Evolutionary conservation across 176 grass and related monocot species (phyloP), one percentile per base, ranked within the genome.

Genomic region (Carex kokanica): DNA sequence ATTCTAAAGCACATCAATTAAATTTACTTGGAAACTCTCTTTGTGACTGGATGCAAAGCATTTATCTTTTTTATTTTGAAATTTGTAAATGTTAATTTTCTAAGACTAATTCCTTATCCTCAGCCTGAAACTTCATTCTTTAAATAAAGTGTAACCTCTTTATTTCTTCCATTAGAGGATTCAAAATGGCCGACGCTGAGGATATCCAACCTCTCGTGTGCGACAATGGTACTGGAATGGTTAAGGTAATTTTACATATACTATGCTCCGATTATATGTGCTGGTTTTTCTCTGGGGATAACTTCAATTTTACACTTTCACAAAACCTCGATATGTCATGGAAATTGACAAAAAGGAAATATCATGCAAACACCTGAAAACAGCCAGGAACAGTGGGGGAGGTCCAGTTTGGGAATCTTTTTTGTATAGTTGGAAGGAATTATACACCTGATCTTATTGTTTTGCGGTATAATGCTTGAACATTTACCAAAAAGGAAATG

Each of bases 141-240:
- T 24, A 15, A 53, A 53, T 74, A 25, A 51, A 74, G 45, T 56
- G 10, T 62, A 63, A 41, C 40, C 31, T 63, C 18, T 5, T 31
- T 56, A 43, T 63, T 4, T 24, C 41, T 61, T 31, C 15, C 31
- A 24, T 74, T 62, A 13, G 27, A 61, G 34, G 21, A 43, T 8
- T 1, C 51, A 55, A 57, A 80, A 89, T 89, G 88, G 88, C 68
- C 2, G 88, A 89, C 47, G 71, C 61, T 1, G 88, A 89, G 52
- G 88, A 89, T 70, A 89, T 89, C 69, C 88, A 89, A 79, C 88
- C 88, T 3, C 84, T 88, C 25, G 87, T 88, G 55, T 88, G 87
- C 66, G 87, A 88, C 87, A 88, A 88, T 84, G 87, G 87, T 5
- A 88, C 87, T 12, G 87, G 87, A 0, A 88, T 88, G 87, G 87